Conservation (phyloP, 768 basidiomycete genomes). For the Agaricus sinodeliciosus region DNA sequence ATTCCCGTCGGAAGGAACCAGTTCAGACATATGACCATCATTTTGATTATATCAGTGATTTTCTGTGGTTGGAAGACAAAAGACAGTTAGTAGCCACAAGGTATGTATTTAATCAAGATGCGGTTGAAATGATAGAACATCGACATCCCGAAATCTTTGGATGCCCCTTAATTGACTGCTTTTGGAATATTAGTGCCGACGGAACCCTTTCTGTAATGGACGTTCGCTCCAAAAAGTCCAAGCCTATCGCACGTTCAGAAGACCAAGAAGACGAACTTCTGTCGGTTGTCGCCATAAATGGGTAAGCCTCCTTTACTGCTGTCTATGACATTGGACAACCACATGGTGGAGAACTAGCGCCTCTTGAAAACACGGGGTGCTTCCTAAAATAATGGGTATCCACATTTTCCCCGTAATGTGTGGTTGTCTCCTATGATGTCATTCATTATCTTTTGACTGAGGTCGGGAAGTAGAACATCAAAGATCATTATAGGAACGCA, state of each 20-base stretch:
- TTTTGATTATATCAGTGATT: conserved; percentile 92
- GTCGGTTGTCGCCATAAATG: conserved; percentile 79
- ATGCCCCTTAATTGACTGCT: neutral
- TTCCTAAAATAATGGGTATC: neutral
- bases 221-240: conserved; percentile 71
- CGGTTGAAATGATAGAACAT: neutral
- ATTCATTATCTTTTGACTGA: conserved; percentile 11
- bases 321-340: neutral
- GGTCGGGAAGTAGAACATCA: conserved; percentile 39
- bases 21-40: conserved; percentile 76
- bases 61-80: conserved; percentile 79
- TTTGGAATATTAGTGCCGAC: conserved; percentile 58
- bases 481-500: conserved; percentile 90
- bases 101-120: conserved; percentile 32
- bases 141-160: neutral
- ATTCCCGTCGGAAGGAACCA: conserved; percentile 62
- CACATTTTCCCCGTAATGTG: neutral
- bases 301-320: conserved; percentile 34
- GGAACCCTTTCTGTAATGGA: conserved; percentile 92
- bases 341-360: neutral
- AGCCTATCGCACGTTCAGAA: conserved; percentile 82
- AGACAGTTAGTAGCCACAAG: conserved; percentile 84
- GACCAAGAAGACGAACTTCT: conserved; percentile 95
- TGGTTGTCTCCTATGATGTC: neutral
- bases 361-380: neutral